phyloP scores from a whole-genome alignment of 176 grass and related monocot genomes.

The Cenchrus americanus region DNA sequence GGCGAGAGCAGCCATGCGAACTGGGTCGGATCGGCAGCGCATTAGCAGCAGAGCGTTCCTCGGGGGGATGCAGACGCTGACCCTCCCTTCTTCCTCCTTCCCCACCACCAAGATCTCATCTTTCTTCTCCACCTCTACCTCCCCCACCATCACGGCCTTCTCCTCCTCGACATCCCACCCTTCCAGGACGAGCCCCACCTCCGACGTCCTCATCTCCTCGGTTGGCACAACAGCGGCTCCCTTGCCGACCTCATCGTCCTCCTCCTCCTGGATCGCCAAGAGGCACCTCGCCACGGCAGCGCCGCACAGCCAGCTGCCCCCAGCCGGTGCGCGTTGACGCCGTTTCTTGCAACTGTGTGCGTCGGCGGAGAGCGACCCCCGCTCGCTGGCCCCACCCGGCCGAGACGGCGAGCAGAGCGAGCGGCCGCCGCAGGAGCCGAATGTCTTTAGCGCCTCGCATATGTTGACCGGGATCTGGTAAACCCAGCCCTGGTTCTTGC shows the following conservation, averaged over 20 bases:
- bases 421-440: slow-evolving; percentile 79
- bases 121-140: slow-evolving; percentile 69
- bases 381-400: slow-evolving; percentile 12
- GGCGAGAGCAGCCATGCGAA: slow-evolving; percentile 80
- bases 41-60: slow-evolving; percentile 92
- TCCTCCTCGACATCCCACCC: slow-evolving; percentile 60
- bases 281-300: slow-evolving; percentile 81
- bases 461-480: slow-evolving; percentile 97
- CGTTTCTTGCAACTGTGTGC: slow-evolving; percentile 36
- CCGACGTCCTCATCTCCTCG: slow-evolving; percentile 46
- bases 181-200: slow-evolving; percentile 59
- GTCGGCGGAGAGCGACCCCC: slow-evolving; percentile 25
- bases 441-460: slow-evolving; percentile 83
- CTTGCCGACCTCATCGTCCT: slow-evolving; percentile 38
- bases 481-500: slow-evolving; percentile 86
- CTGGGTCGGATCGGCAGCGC: slow-evolving; percentile 91
- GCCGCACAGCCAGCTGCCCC: slow-evolving; percentile 64
- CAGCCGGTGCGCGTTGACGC: slow-evolving; percentile 20
- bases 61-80: slow-evolving; percentile 88
- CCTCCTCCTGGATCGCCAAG: slow-evolving; percentile 59
- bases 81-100: slow-evolving; percentile 73
- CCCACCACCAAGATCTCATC: slow-evolving; percentile 77
- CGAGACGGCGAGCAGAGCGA: slow-evolving; percentile 75
- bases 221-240: slow-evolving; percentile 50
- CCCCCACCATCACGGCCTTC: slow-evolving; percentile 51